These are phyloP conservation scores for Apiotrichum porosum DNA, from an alignment of 1,284 basidiomycete species.

Conservation along the genomic window DNA sequence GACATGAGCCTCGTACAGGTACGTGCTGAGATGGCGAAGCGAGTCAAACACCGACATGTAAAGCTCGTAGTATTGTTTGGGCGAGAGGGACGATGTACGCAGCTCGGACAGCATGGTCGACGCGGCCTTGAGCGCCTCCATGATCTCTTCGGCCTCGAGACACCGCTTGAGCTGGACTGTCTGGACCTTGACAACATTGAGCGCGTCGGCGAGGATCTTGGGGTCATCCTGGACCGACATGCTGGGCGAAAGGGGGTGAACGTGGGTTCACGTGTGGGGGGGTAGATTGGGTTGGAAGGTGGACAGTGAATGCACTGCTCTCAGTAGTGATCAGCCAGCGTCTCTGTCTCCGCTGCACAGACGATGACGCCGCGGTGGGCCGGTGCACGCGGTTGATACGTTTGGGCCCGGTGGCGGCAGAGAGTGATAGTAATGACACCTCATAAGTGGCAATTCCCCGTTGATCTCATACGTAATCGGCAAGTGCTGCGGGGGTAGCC, in stretches of 20 bases:
- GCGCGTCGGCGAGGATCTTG: constrained; percentile 41
- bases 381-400: too few species aligned
- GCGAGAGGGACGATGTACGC: constrained; percentile 80
- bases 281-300: too few species aligned
- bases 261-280: too few species aligned
- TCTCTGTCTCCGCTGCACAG: too few species aligned
- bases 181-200: constrained; percentile 77
- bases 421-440: too few species aligned
- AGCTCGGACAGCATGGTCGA: constrained; percentile 93
- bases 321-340: too few species aligned
- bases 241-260: not conserved
- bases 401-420: too few species aligned
- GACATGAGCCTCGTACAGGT: constrained; percentile 87
- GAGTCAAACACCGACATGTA: constrained; percentile 98
- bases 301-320: too few species aligned
- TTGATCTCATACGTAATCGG: too few species aligned
- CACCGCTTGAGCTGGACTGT: constrained; percentile 89
- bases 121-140: constrained; percentile 93
- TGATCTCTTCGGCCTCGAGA: constrained; percentile 86
- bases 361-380: not conserved
- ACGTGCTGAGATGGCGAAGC: constrained; percentile 84
- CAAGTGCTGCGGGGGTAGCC: too few species aligned
- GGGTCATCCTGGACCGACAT: constrained; percentile 34
- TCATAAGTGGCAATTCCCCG: too few species aligned
- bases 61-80: constrained; percentile 95